Evolutionary conservation across 768 basidiomycete species (phyloP).

Genomic region (Bullera alba): DNA sequence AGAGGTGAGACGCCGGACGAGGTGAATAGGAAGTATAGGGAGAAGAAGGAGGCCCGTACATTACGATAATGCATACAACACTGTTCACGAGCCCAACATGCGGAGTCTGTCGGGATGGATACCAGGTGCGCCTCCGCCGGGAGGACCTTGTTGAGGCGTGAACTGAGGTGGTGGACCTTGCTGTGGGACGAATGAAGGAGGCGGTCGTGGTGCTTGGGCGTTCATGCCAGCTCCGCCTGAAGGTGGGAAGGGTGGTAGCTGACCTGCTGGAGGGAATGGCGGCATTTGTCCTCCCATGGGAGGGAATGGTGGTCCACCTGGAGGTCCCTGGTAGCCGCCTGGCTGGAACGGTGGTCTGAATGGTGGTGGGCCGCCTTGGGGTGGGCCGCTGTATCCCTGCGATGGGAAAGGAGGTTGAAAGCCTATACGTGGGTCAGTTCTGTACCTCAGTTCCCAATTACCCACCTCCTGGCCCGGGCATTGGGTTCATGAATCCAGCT

Average conservation of each 20-base stretch:
- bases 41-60: conserved; percentile 12
- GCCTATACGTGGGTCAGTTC: not conserved
- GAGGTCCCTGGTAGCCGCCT: conserved; percentile 4
- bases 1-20: conserved; percentile 65
- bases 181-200: conserved; percentile 3
- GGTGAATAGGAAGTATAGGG: conserved; percentile 70
- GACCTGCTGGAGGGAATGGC: conserved; percentile 12
- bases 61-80: conserved; percentile 3
- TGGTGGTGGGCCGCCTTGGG: conserved; percentile 6
- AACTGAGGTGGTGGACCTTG: no score
- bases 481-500: conserved; percentile 38
- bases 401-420: conserved; percentile 7
- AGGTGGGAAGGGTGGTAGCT: not conserved
- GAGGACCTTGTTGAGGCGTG: conserved; percentile 12
- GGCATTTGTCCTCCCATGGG: conserved; percentile 11
- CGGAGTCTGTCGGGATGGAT: conserved; percentile 44
- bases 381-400: not conserved
- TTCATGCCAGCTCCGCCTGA: not conserved
- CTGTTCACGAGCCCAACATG: conserved; percentile 37
- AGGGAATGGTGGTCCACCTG: conserved; percentile 25
- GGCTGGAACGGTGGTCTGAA: conserved; percentile 25
- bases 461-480: conserved; percentile 7
- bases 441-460: conserved; percentile 2
- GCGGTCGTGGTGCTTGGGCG: no score
- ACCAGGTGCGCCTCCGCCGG: conserved; percentile 20